Percentiles rank a stretch among this genome's conserved stretches.
phyloP scores from a whole-genome alignment of 106 monocot species.

The Platanthera guangdongensis region DNA sequence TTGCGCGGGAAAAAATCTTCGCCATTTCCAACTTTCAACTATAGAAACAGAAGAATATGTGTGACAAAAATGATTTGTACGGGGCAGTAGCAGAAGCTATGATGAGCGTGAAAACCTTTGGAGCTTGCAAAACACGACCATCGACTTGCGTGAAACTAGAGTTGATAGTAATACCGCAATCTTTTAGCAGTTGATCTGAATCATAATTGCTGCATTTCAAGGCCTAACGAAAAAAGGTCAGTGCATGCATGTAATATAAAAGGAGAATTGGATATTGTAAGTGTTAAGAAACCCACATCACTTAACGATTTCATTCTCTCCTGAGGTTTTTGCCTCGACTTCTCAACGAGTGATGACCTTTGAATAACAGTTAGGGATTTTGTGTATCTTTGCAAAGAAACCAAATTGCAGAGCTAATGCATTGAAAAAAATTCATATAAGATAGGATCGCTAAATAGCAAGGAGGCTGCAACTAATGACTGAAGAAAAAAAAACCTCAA shows the following conservation, averaged over 20 bases:
- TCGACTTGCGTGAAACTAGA: slow-evolving; percentile 67
- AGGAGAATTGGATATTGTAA: background rate
- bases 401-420: slow-evolving; percentile 57
- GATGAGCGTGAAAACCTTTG: slow-evolving; percentile 41
- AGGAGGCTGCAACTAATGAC: background rate
- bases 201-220: slow-evolving; percentile 63
- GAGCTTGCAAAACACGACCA: slow-evolving; percentile 68
- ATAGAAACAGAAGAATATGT: background rate
- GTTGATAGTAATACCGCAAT: slow-evolving; percentile 65
- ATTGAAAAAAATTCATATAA: background rate
- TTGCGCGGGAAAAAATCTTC: slow-evolving; percentile 64
- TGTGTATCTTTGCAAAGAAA: slow-evolving; percentile 83
- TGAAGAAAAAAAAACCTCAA: slow-evolving; percentile 54
- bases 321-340: slow-evolving; percentile 90
- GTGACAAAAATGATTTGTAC: background rate
- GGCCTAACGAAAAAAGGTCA: slow-evolving; percentile 27
- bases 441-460: too few species aligned
- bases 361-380: slow-evolving; percentile 72
- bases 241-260: background rate
- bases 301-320: slow-evolving; percentile 70
- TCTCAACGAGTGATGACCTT: slow-evolving; percentile 85
- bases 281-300: slow-evolving; percentile 29
- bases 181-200: slow-evolving; percentile 63
- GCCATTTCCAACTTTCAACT: slow-evolving; percentile 88
- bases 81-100: background rate